A percentile compares a stretch with the other conserved stretches of the same genome.
These are phyloP conservation scores for Fusarium coicis DNA, from an alignment of 2,329 filamentous ascomycete genomes.

Conservation along the genomic window DNA sequence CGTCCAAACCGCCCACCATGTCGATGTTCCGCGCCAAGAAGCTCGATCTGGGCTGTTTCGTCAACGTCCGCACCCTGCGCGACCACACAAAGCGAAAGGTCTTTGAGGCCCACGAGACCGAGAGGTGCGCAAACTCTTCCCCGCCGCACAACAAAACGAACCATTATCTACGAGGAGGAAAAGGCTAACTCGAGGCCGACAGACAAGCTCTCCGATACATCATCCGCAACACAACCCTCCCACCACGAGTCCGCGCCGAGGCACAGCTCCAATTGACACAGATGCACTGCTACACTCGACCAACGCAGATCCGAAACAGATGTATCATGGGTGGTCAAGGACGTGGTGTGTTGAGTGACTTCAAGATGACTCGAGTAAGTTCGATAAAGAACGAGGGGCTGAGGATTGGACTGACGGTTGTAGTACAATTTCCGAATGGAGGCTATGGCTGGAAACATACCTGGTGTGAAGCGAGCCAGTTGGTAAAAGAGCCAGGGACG, in stretches of 20 bases:
- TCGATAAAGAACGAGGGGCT: not conserved
- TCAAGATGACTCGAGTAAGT: constrained; percentile 89
- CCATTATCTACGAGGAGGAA: not conserved
- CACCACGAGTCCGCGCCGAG: constrained; percentile 83
- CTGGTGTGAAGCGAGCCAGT: constrained; percentile 94
- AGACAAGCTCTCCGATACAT: constrained; percentile 95
- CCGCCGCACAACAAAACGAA: not conserved
- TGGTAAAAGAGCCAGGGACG: constrained; percentile 71
- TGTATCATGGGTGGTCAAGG: constrained; percentile 93
- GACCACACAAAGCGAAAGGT: constrained; percentile 98
- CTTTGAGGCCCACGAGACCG: constrained; percentile 85
- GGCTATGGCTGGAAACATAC: constrained; percentile 84
- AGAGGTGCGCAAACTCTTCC: constrained; percentile 71
- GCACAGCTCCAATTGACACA: constrained; percentile 92
- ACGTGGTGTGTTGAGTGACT: constrained; percentile 90
- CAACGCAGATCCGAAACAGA: constrained; percentile 93
- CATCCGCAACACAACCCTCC: constrained; percentile 89
- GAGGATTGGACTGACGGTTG: constrained; percentile 40
- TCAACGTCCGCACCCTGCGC: constrained; percentile 88
- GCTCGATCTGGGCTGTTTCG: constrained; percentile 87
- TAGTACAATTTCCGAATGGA: constrained; percentile 95
- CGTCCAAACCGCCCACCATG: constrained; percentile 61
- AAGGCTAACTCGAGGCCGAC: constrained; percentile 9
- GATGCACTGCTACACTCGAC: constrained; percentile 95
- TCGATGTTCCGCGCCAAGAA: constrained; percentile 90